phyloP scores from a whole-genome alignment of 169 alveolate species.

The Theileria luwenshuni region DNA sequence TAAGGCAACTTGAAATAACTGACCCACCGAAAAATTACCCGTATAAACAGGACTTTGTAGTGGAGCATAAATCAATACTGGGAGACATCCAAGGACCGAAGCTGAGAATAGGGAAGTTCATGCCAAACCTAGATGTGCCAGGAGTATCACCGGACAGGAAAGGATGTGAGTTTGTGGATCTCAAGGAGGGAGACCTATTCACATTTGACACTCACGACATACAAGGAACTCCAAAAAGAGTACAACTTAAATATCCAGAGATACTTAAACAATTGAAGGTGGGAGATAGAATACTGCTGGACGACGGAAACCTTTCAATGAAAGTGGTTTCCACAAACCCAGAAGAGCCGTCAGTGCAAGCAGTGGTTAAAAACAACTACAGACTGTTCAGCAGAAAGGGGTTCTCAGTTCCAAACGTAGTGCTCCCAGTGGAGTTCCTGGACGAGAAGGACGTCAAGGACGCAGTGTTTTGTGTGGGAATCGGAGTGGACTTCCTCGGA shows the following conservation, averaged over 20 bases:
- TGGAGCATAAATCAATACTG: conserved; percentile 45
- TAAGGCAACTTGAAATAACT: conserved; percentile 69
- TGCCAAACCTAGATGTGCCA: conserved; percentile 71
- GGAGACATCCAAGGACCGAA: conserved; percentile 85
- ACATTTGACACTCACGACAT: conserved; percentile 70
- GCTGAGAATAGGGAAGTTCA: conserved; percentile 78
- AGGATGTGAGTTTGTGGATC: conserved; percentile 71
- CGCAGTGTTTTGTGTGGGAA: conserved; percentile 76
- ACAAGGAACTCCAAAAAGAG: conserved; percentile 68
- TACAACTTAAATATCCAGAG: conserved; percentile 72
- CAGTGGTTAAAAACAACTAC: conserved; percentile 75
- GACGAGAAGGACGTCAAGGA: conserved; percentile 79
- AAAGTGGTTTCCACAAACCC: conserved; percentile 55
- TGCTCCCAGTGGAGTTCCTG: conserved; percentile 75
- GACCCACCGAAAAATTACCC: conserved; percentile 62
- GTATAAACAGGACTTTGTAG: conserved; percentile 9
- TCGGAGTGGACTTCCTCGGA: conserved; percentile 76
- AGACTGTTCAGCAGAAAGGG: conserved; percentile 81
- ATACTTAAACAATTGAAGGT: conserved; percentile 62
- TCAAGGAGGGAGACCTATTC: conserved; percentile 77
- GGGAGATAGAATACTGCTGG: conserved; percentile 76
- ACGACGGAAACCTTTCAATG: conserved; percentile 77
- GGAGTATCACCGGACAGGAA: conserved; percentile 34
- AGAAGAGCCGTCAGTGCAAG: conserved; percentile 56
- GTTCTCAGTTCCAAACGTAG: conserved; percentile 79